Base-by-base conservation (phyloP, 1,284 basidiomycete genomes). In the Kwoniella shivajii region DNA sequence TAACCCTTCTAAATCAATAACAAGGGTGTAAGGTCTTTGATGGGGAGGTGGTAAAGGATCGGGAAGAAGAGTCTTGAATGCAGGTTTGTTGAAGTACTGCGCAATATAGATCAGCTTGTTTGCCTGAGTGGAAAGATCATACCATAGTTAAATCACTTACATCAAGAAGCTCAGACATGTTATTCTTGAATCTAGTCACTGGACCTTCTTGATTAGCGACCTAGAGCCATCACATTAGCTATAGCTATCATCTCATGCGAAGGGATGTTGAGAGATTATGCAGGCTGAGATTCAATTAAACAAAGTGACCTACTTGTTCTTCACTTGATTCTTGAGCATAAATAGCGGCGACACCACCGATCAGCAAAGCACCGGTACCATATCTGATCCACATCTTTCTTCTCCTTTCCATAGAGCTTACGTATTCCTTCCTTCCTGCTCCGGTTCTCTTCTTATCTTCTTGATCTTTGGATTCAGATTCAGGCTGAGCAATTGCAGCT, bases 1-100 rank as follows among this genome's bases (percentile, higher is more conserved):
- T 22, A 99, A 82, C 71, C 96, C 94, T 66, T 99, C 95, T 24
- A 99, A 80, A 42, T 93, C 94, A 44, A 99, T 79, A 3, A 98
- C 82, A 34, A 99, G 84, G 0, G 94, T 98, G 79, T 92, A 96
- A 1, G 92, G 92, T 53, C 93, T 88, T 76, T 89, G 87, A 67
- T 92, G 86, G 4, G 90, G 89, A 43, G 87, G 82, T 4, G 93
- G 90, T 45, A 90, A 82, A 5, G 89, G 89, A 54, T 91, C 88
- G 0, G 96, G 96, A 4, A 99, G 84, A 2, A 99, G 84, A 72
- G 94, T 89, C 27, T 87, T 83, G 88, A 92, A 98, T 34, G 88
- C 86, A 1, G 96, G 95, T 79, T 96, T 89, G 71, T 88, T 92
- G 77, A 96, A 92, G 74, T 85, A 87, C 89, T 94, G 69, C 16